Base-by-base conservation (phyloP, 1,284 basidiomycete species). In the Malassezia pachydermatis region DNA sequence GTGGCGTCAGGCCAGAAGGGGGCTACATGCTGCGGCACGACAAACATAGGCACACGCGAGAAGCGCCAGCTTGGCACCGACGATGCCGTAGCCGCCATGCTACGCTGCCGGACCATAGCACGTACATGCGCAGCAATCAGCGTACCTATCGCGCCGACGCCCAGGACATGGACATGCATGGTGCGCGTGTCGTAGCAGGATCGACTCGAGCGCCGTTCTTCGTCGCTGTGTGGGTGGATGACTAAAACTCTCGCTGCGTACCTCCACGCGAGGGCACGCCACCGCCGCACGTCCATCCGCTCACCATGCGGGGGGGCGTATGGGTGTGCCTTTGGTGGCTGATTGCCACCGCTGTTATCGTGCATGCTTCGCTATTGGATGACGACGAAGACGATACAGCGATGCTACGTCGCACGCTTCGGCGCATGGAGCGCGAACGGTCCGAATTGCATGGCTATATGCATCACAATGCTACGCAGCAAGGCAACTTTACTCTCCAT, bases 121-220 rank as follows among this genome's bases (percentile, higher is more conserved):
- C 29, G 45, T 30, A 68, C 47, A 37, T 71, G 68, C 41, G 64
- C 61, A 16, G 65, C 65, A 22, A 71, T 50, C 19, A 71, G 57
- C 14, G 65, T 58, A 41, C 68, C 68, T 28, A 69, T 60, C 27
- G 63, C 58, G 29, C 68, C 68, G 7, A 68, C 62, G 37, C 68
- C 68, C 4, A 69, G 49, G 40, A 71, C 57, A 48, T 71, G 68
- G 44, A 67, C 65, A 10, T 64, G 58, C 68, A 70, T 70, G 28
- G n/a, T 27, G 10, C 16, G 20, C n/a, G n/a, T 27, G 33, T 35
- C 19, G 11, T 13, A 36, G 29, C 16, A 3, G 29, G 2, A 11
- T 2, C 2, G 29, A 30, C 11, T n/a, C 29, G 11, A 30, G 29
- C 29, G 29, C 29, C 29, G n/a, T 10, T 22, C 32, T 25, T 16